Conservation (phyloP, 106 monocot genomes). For the Platanthera guangdongensis region DNA sequence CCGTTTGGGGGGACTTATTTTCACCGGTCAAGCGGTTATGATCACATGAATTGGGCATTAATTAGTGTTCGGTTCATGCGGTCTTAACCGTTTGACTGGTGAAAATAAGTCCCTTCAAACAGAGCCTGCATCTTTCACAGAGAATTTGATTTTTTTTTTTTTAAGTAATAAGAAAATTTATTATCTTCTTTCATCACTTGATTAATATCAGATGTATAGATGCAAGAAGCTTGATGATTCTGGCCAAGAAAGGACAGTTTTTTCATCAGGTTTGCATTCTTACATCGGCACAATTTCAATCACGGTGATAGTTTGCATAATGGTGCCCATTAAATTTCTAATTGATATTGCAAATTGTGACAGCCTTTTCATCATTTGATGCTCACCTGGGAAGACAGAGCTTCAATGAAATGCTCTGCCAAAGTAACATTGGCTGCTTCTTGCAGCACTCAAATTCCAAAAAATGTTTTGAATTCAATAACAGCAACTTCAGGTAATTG, state of each 20-base stretch:
- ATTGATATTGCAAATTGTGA: neutral
- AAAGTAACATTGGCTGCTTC: conserved; percentile 18
- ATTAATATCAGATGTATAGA: conserved; percentile 56
- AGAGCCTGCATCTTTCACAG: too few relatives aligned
- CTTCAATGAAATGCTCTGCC: conserved; percentile 32
- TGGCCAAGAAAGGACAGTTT: conserved; percentile 30
- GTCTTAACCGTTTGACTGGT: too few relatives aligned
- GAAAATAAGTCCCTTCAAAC: too few relatives aligned
- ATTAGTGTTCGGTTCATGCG: too few relatives aligned
- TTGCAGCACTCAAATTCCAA: conserved; percentile 20
- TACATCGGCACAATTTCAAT: neutral
- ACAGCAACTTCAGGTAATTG: conserved; percentile 26
- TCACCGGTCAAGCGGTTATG: too few relatives aligned
- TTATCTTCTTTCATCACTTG: neutral
- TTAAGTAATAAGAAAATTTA: too few relatives aligned
- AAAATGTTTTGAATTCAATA: conserved; percentile 25
- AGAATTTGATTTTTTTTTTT: too few relatives aligned
- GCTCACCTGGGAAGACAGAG: conserved; percentile 26
- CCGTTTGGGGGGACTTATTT: too few relatives aligned
- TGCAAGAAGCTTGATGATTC: conserved; percentile 68
- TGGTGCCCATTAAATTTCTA: neutral
- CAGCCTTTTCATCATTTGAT: conserved; percentile 36
- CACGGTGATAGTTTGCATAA: neutral
- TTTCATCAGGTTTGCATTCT: conserved; percentile 24
- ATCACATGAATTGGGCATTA: too few relatives aligned